phyloP scores from a whole-genome alignment of 164 flowering plant genomes.

The Magnolia sinica region DNA sequence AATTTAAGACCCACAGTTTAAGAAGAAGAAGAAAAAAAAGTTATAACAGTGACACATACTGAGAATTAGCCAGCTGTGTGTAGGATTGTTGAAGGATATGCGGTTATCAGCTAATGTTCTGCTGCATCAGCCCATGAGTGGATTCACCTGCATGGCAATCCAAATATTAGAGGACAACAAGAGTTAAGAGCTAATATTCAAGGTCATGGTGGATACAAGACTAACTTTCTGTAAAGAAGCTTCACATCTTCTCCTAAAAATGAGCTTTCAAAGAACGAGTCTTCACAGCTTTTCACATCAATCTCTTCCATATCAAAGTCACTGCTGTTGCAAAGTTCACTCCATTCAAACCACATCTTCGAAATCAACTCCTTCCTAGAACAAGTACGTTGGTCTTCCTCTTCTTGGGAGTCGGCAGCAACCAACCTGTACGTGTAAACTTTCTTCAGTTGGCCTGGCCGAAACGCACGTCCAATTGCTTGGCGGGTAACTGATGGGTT shows the following conservation, averaged over 20 bases:
- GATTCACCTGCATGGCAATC: slow-evolving; percentile 1
- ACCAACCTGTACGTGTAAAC: slow-evolving; percentile 69
- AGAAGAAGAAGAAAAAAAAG: not conserved
- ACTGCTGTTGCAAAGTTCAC: slow-evolving; percentile 35
- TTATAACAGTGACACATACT: not conserved
- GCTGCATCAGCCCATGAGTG: slow-evolving; percentile 1
- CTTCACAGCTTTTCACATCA: slow-evolving; percentile 47
- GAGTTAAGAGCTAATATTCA: not conserved
- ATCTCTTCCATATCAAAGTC: slow-evolving; percentile 50
- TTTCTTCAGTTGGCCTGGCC: slow-evolving; percentile 82
- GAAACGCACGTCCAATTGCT: slow-evolving; percentile 86
- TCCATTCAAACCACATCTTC: slow-evolving; percentile 95
- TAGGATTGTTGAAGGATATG: not conserved
- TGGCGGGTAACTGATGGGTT: slow-evolving; percentile 90
- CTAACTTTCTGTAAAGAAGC: slow-evolving; percentile 58
- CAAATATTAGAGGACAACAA: not conserved
- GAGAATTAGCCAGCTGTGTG: not conserved
- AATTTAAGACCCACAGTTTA: too few species aligned
- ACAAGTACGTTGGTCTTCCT: slow-evolving; percentile 61
- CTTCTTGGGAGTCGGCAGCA: slow-evolving; percentile 76
- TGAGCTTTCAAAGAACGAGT: slow-evolving; percentile 56
- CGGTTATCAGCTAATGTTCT: not conserved
- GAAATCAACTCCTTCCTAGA: slow-evolving; percentile 72
- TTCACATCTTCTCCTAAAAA: slow-evolving; percentile 49
- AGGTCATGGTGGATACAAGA: not conserved